These are phyloP conservation scores for Arbutus unedo DNA, from an alignment of 148 eudicot genomes.

Conservation along the genomic window DNA sequence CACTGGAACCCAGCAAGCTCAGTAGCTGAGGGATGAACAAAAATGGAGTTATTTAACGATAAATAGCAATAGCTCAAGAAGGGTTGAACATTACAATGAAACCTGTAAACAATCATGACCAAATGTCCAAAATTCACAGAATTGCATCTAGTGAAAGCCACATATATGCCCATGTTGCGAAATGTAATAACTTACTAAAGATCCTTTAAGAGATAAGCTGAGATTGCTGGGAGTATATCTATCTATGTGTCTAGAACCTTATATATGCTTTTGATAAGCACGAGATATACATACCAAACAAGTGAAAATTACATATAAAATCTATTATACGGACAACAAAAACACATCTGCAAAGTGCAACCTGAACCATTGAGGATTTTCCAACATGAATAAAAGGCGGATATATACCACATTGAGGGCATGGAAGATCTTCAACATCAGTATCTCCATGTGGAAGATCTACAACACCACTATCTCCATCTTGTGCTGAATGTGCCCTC, in stretches of 20 bases:
- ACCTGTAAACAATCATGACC: neutral
- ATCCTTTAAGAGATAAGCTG: neutral
- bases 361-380: neutral
- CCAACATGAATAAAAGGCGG: neutral
- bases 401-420: slow-evolving; percentile 85
- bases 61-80: neutral
- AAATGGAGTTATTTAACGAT: neutral
- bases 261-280: no score
- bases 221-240: slow-evolving; percentile 2
- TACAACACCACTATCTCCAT: slow-evolving; percentile 33
- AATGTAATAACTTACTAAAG: neutral
- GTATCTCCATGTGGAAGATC: slow-evolving; percentile 42
- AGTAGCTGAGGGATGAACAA: slow-evolving; percentile 38
- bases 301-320: neutral
- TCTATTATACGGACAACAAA: neutral
- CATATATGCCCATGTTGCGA: neutral
- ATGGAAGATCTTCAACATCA: slow-evolving; percentile 39
- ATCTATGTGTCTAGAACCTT: no score
- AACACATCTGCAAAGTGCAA: neutral
- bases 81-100: neutral
- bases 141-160: neutral
- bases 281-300: neutral
- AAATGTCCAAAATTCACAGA: neutral
- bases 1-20: slow-evolving; percentile 63
- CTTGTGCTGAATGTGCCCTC: slow-evolving; percentile 47